Base-by-base conservation (phyloP, 2,329 filamentous ascomycete species). In the Colletotrichum salicis region DNA sequence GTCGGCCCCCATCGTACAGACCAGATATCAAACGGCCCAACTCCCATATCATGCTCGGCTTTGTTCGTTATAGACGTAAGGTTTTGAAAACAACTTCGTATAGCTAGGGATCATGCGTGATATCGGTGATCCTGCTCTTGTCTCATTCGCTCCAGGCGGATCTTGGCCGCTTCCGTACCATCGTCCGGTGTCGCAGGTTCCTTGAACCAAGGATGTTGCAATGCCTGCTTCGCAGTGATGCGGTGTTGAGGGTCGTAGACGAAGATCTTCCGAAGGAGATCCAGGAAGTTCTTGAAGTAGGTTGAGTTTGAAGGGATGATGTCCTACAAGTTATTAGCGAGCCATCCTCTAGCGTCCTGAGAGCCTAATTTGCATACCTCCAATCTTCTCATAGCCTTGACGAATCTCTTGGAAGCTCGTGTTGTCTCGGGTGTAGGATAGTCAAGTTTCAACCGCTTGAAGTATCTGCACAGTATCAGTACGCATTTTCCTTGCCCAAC, bases 371-470 rank as follows among this genome's bases (percentile, higher is more conserved):
- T 6, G 82, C 88, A 74, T 82, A 93, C 91, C 72, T 88, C 84
- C 33, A 93, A 82, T 67, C 85, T 86, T 79, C 92, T 93, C 91
- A 93, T 93, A n/a, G 90, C 90, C 79, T 90, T 91, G 13, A 93
- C 91, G 76, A 92, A 93, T 76, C 90, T 84, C 73, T 87, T 85
- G 1, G 90, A 92, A 4, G 90, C 90, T 67, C 90, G 84, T 0
- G 89, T 90, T 0, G 91, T 93, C 13, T 92, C 90, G 2, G 83
- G 75, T 2, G 86, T 87, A 3, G 91, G 91, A 74, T 92, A 93
- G 75, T 92, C 91, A 24, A 93, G 84, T 78, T 87, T 89, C 45
- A 87, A 82, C 27, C 90, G 85, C 78, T 92, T 92, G 80, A 93
- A 93, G 76, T 91, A 92, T 76, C 90, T 92, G 63, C 19, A 33